These are phyloP conservation scores for Nakazawaea wyomingensis DNA, from an alignment of 805 yeast genomes.

Conservation along the genomic window DNA sequence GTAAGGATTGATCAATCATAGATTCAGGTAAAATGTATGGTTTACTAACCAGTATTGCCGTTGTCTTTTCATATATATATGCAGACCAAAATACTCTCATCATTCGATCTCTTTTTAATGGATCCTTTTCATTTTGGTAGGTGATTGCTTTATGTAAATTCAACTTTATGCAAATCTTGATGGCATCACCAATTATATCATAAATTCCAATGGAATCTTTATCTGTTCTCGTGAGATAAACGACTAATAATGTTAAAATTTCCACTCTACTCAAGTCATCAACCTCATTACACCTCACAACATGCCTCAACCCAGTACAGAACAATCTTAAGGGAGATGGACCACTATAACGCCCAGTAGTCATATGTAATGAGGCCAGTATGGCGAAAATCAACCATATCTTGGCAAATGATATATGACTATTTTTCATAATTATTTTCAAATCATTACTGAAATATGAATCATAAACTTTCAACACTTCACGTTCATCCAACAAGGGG, in stretches of 20 bases:
- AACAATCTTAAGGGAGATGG: slow-evolving; percentile 52
- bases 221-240: slow-evolving; percentile 57
- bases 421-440: slow-evolving; percentile 29
- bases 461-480: slow-evolving; percentile 44
- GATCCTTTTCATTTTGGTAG: slow-evolving; percentile 24
- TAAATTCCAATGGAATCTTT: slow-evolving; percentile 51
- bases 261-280: slow-evolving; percentile 44
- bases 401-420: slow-evolving; percentile 49
- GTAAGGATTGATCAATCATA: slow-evolving; percentile 42
- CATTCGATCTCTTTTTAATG: slow-evolving; percentile 29
- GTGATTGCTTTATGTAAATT: slow-evolving; percentile 31
- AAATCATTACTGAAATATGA: slow-evolving; percentile 35
- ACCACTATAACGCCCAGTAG: slow-evolving; percentile 52
- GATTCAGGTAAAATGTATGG: slow-evolving; percentile 49
- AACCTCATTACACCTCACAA: slow-evolving; percentile 38
- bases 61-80: slow-evolving; percentile 56
- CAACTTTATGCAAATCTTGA: slow-evolving; percentile 36
- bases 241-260: slow-evolving; percentile 44
- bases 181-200: slow-evolving; percentile 48
- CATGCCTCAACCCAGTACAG: slow-evolving; percentile 54
- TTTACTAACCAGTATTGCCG: slow-evolving; percentile 57
- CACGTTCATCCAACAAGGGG: slow-evolving; percentile 49
- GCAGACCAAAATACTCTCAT: slow-evolving; percentile 62
- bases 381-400: slow-evolving; percentile 52
- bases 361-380: slow-evolving; percentile 45